These are phyloP conservation scores for Lichtheimia hyalospora DNA, from an alignment of 371 early-diverging fungal species.

Conservation along the genomic window DNA sequence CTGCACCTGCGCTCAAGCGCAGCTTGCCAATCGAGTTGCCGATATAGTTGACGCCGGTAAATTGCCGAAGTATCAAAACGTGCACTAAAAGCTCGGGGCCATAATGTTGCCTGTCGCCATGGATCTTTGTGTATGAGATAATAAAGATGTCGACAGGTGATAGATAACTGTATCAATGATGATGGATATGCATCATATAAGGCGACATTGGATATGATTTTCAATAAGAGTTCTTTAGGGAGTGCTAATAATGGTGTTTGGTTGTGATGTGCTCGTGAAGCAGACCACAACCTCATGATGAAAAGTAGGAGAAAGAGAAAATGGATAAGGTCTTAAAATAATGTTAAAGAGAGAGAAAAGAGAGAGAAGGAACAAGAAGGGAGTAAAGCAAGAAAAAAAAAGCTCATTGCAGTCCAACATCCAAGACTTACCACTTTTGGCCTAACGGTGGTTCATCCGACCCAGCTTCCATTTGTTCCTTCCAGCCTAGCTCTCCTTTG, in stretches of 20 bases:
- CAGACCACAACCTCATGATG: background rate
- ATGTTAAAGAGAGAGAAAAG: background rate
- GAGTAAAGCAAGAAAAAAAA: conserved; percentile 8
- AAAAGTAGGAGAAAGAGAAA: conserved; percentile 5
- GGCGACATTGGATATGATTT: conserved; percentile 32
- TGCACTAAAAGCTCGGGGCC: conserved; percentile 36
- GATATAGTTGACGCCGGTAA: conserved; percentile 31
- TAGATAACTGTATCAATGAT: conserved; percentile 33
- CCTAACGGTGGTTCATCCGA: background rate
- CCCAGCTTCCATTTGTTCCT: background rate
- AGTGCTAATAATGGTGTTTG: conserved; percentile 22
- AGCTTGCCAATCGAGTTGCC: conserved; percentile 30
- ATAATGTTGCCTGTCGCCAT: conserved; percentile 29
- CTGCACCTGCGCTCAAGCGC: conserved; percentile 31
- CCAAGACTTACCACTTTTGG: conserved; percentile 3
- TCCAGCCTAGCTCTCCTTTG: background rate
- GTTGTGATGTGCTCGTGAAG: conserved; percentile 6
- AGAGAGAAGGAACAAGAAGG: conserved; percentile 2
- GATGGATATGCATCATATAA: conserved; percentile 24
- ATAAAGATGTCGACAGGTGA: conserved; percentile 35
- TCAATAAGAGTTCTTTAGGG: conserved; percentile 40
- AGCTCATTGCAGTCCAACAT: background rate
- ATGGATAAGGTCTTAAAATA: background rate
- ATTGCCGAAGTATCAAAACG: conserved; percentile 46
- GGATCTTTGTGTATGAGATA: conserved; percentile 35